phyloP scores from a whole-genome alignment of 768 basidiomycete genomes.

The Russula sp. region DNA sequence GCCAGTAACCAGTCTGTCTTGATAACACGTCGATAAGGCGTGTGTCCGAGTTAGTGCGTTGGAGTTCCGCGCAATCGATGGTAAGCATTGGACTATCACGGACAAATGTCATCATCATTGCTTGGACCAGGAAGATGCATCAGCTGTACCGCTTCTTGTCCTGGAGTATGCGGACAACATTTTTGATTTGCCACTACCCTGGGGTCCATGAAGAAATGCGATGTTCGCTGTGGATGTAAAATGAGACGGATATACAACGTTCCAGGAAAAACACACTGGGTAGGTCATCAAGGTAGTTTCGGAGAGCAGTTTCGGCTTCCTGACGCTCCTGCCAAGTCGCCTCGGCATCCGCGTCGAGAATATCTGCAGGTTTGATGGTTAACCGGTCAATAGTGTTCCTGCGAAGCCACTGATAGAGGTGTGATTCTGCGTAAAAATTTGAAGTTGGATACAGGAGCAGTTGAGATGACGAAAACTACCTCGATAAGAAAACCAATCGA shows the following conservation, averaged over 20 bases:
- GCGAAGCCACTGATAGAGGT: conserved; percentile 73
- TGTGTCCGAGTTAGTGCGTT: conserved; percentile 64
- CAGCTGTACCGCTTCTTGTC: conserved; percentile 48
- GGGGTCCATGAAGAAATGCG: conserved; percentile 77
- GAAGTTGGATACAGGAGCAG: background rate
- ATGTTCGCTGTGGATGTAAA: conserved; percentile 52
- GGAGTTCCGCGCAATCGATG: conserved; percentile 82
- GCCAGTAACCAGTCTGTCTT: conserved; percentile 83
- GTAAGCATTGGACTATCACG: conserved; percentile 44
- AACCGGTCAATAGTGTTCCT: conserved; percentile 56
- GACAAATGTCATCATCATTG: conserved; percentile 47
- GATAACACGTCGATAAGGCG: conserved; percentile 69
- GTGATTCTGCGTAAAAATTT: conserved; percentile 52
- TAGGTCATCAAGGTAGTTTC: conserved; percentile 70
- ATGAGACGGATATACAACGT: background rate
- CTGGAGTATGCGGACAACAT: conserved; percentile 56
- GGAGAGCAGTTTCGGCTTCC: conserved; percentile 67
- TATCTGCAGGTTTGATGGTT: conserved; percentile 34
- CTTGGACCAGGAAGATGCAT: conserved; percentile 4
- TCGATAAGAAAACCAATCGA: conserved; percentile 80
- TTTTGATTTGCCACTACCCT: conserved; percentile 73
- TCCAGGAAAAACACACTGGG: conserved; percentile 51
- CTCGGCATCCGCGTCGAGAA: conserved; percentile 34
- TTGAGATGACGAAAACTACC: conserved; percentile 41
- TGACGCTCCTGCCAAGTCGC: conserved; percentile 82